These are phyloP conservation scores for Adenanthera pavonina DNA, from an alignment of 306 rosid species.

Conservation along the genomic window DNA sequence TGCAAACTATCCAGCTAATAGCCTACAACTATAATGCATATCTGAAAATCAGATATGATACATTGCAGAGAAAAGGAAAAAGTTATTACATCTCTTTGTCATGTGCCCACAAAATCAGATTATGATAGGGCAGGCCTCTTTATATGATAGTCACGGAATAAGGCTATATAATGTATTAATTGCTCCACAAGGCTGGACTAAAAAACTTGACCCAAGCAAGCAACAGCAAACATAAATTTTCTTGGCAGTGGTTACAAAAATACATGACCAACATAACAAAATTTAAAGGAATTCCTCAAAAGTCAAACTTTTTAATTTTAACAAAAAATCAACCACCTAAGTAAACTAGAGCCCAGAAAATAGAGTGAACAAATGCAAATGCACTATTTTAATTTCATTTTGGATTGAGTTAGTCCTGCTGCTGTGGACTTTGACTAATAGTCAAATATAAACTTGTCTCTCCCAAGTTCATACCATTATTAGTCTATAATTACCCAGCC, in stretches of 20 bases:
- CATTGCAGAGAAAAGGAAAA: background rate
- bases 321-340: background rate
- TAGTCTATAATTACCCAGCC: background rate
- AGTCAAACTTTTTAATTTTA: background rate
- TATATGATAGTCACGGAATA: background rate
- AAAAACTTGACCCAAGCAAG: background rate
- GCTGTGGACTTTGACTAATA: background rate
- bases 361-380: background rate
- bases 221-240: background rate
- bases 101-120: background rate
- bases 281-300: background rate
- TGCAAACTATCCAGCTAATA: slow-evolving; percentile 11
- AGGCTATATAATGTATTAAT: background rate
- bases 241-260: background rate
- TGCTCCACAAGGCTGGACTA: slow-evolving; percentile 1
- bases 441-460: background rate
- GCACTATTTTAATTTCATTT: background rate
- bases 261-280: background rate
- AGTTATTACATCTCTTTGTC: background rate
- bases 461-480: background rate
- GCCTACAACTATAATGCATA: background rate
- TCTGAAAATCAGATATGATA: background rate
- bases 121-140: background rate
- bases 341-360: background rate
- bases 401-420: background rate